phyloP scores from a whole-genome alignment of 1,284 basidiomycete species.

The Phellopilus nigrolimitatus region DNA sequence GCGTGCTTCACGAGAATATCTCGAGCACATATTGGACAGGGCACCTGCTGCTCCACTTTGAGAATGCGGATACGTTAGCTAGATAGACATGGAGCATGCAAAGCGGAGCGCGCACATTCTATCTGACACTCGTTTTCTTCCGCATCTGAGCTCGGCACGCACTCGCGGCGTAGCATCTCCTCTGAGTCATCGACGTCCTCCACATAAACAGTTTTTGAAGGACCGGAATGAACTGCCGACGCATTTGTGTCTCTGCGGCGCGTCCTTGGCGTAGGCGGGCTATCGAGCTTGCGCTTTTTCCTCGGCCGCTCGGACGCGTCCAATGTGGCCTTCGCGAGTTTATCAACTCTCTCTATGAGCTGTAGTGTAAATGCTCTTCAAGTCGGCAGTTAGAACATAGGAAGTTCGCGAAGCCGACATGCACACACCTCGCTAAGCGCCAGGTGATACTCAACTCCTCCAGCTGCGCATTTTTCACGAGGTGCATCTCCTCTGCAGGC shows the following conservation, averaged over 20 bases:
- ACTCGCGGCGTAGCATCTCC: conserved; percentile 11
- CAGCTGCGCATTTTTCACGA: conserved; percentile 54
- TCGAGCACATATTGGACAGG: conserved; percentile 54
- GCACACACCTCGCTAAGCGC: conserved; percentile 55
- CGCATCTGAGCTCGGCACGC: conserved; percentile 14
- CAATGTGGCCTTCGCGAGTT: not conserved
- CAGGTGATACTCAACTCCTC: conserved; percentile 60
- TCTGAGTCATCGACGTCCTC: conserved; percentile 13
- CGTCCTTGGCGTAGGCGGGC: not conserved
- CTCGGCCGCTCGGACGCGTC: conserved; percentile 3
- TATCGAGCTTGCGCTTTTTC: conserved; percentile 9
- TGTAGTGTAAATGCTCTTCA: conserved; percentile 39
- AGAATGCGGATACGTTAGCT: not conserved
- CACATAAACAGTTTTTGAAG: conserved; percentile 1
- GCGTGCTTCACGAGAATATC: conserved; percentile 41
- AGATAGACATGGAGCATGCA: not conserved
- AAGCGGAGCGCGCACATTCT: not conserved
- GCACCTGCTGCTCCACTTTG: conserved; percentile 31
- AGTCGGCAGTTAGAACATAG: not conserved
- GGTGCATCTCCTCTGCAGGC: conserved; percentile 47
- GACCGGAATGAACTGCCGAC: not conserved
- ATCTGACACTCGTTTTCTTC: conserved; percentile 15
- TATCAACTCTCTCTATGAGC: conserved; percentile 8
- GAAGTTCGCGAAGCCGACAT: not conserved
- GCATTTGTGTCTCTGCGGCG: not conserved